Evolutionary conservation across 345 rosid species (phyloP), one percentile per base, ranked within the genome.

Genomic region (Erodium maritimum): DNA sequence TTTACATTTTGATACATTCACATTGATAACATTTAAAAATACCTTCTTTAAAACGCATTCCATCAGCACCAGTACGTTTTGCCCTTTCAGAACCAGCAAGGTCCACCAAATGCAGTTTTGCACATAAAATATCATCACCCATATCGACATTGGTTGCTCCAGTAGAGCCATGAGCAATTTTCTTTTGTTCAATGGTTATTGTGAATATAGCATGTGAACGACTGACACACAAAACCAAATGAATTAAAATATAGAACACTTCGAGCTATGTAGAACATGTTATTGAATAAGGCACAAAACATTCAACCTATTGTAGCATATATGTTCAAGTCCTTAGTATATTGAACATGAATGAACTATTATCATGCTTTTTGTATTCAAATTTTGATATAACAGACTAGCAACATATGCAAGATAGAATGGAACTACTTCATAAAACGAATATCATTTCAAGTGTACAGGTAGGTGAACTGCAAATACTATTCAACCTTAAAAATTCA

Each of bases 201-300:
- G 97, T 93, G 71, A 93, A 90, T 50, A 93, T 93, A 61, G 97
- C 99, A 79, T 90, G 99, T 4, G 99, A 93, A 14, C 95, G 99
- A 73, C 97, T 93, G 76, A 16, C 68, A 68, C 52, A 52, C 2
- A 45, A 55, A 63, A 50, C n/a, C 46, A 52, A 29, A 11, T 17
- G 23, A 59, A 10, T 13, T 17, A 29, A 17, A 50, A 52, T 16
- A 54, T 29, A 29, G 3, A 29, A 3, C 34, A 29, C 34, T 29
- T 29, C n/a, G n/a, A n/a, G n/a, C n/a, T n/a, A n/a, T n/a, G n/a
- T n/a, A n/a, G n/a, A n/a, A n/a, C n/a, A n/a, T n/a, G n/a, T n/a
- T n/a, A n/a, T n/a, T n/a, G n/a, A n/a, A n/a, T n/a, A n/a, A n/a
- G n/a, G n/a, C n/a, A 29, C 37, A 29, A 29, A 29, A 29, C 37